Evolutionary conservation across 2,329 filamentous ascomycete species (phyloP).

Genomic region (Hypoxylon rubiginosum): DNA sequence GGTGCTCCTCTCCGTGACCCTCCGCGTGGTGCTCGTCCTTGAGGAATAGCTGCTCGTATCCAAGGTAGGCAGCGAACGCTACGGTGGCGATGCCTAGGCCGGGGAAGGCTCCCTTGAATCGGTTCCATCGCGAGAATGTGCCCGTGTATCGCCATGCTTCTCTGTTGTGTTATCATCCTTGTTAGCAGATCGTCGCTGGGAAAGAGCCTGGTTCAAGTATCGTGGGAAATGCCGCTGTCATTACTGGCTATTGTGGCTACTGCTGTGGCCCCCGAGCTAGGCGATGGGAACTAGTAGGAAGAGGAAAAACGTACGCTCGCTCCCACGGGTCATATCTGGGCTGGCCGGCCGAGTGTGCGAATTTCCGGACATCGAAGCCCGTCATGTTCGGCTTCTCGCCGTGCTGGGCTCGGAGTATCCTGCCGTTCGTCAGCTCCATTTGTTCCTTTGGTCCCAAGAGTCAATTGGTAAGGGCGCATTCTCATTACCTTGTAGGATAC

Average conservation of each 20-base stretch:
- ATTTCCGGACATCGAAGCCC: conserved; percentile 89
- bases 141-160: conserved; percentile 96
- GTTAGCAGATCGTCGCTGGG: conserved; percentile 17
- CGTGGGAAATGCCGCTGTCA: not conserved
- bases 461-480: not conserved
- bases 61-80: conserved; percentile 90
- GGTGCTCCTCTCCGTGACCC: conserved; percentile 68
- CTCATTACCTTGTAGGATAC: conserved; percentile 54
- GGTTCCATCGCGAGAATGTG: conserved; percentile 87
- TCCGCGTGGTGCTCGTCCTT: conserved; percentile 75
- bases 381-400: conserved; percentile 80
- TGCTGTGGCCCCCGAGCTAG: not conserved
- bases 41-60: conserved; percentile 89
- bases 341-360: conserved; percentile 77
- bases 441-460: not conserved
- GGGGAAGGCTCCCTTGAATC: conserved; percentile 88
- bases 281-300: not conserved
- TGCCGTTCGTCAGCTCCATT: conserved; percentile 43
- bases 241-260: too few relatives aligned
- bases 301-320: conserved; percentile 66
- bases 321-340: conserved; percentile 77
- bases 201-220: not conserved
- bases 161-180: conserved; percentile 63
- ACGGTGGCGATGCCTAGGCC: conserved; percentile 93
- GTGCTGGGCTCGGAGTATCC: conserved; percentile 66